These are phyloP conservation scores for sweet orange (Citrus sinensis) DNA, from an alignment of 345 rosid genomes.

Conservation along the genomic window DVS_A1.0 CM039165.1:31068501-31069000, in stretches of 20 bases:
- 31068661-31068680: neutral
- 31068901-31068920: neutral
- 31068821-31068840: neutral
- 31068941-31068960: constrained; percentile 11
- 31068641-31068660: neutral
- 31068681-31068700: neutral
- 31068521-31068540: constrained; percentile 41
- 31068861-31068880: neutral
- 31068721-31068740: neutral
- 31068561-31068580: constrained; percentile 94
- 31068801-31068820: neutral
- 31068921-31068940: constrained; percentile 1
- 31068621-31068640: neutral
- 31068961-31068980: constrained; percentile 83
- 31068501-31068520: neutral
- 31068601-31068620: constrained; percentile 83
- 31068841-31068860: neutral
- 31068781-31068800: neutral
- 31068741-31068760: neutral
- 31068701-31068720: neutral
- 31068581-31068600: constrained; percentile 84
- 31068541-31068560: constrained; percentile 85
- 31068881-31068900: neutral
- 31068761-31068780: neutral
- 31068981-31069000: constrained; percentile 97